Conservation (phyloP, 2,329 filamentous ascomycete species). For the Exophiala calicioides region DNA sequence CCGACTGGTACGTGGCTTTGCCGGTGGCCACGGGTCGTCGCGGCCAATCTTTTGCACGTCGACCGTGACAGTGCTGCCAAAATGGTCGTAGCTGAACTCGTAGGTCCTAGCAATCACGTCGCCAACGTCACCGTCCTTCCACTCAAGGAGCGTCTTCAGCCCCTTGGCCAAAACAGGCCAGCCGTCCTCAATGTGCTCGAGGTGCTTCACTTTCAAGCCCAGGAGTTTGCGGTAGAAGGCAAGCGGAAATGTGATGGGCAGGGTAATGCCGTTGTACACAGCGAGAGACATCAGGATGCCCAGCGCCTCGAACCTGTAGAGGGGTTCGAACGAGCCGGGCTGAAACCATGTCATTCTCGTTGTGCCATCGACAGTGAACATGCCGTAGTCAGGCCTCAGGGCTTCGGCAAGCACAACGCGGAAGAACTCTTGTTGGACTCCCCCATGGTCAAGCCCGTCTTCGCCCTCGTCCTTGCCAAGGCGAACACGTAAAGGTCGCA, state of each 20-base stretch:
- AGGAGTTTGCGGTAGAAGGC: slow-evolving; percentile 81
- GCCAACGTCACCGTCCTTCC: slow-evolving; percentile 77
- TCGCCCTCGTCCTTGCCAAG: slow-evolving; percentile 81
- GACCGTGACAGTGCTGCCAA: slow-evolving; percentile 55
- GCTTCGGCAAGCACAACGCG: slow-evolving; percentile 77
- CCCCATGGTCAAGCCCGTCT: slow-evolving; percentile 88
- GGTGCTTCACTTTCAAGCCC: slow-evolving; percentile 64
- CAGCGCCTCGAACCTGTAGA: slow-evolving; percentile 88
- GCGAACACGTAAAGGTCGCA: slow-evolving; percentile 83
- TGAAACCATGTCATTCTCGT: slow-evolving; percentile 87
- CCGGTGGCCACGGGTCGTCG: slow-evolving; percentile 16
- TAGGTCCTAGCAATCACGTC: slow-evolving; percentile 84
- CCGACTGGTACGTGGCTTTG: slow-evolving; percentile 4
- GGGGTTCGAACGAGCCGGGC: slow-evolving; percentile 75
- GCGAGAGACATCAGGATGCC: slow-evolving; percentile 87
- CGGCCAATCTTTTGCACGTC: slow-evolving; percentile 53
- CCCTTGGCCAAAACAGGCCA: slow-evolving; percentile 82
- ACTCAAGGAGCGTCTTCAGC: slow-evolving; percentile 70
- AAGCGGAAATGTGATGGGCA: slow-evolving; percentile 85
- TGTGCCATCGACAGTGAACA: slow-evolving; percentile 73
- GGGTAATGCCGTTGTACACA: slow-evolving; percentile 86
- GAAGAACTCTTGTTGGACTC: slow-evolving; percentile 97
- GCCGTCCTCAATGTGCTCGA: slow-evolving; percentile 79
- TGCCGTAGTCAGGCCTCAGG: slow-evolving; percentile 72
- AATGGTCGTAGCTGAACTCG: slow-evolving; percentile 72